Evolutionary conservation across 176 grass and related monocot genomes (phyloP).

Genomic region (Leersia perrieri): DNA sequence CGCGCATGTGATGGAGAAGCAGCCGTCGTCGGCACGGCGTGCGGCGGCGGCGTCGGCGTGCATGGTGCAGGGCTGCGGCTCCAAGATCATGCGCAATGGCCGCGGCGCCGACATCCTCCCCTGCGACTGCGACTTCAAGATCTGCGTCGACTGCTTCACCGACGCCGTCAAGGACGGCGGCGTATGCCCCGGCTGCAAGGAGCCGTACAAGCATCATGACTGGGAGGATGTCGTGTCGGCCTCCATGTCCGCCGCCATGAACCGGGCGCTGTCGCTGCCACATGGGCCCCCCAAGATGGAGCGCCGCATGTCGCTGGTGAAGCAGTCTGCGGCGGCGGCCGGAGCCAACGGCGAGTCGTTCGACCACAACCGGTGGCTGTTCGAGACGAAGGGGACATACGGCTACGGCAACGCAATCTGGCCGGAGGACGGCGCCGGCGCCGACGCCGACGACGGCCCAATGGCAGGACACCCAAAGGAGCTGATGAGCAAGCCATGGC

Average conservation of each 20-base stretch:
- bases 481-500: slow-evolving; percentile 82
- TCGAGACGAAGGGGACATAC: slow-evolving; percentile 98
- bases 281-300: slow-evolving; percentile 67
- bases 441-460: slow-evolving; percentile 38
- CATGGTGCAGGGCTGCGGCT: slow-evolving; percentile 68
- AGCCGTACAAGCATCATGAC: slow-evolving; percentile 76
- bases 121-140: slow-evolving; percentile 96
- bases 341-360: too few species aligned
- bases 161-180: slow-evolving; percentile 70
- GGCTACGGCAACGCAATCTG: slow-evolving; percentile 96
- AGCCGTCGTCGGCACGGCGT: not conserved
- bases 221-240: slow-evolving; percentile 60
- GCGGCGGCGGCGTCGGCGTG: slow-evolving; percentile 35
- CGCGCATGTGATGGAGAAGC: slow-evolving; percentile 69
- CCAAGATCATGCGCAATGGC: slow-evolving; percentile 55
- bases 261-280: not conserved
- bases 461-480: slow-evolving; percentile 70
- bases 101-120: slow-evolving; percentile 60
- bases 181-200: slow-evolving; percentile 86
- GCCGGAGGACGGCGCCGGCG: slow-evolving; percentile 60
- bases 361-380: slow-evolving; percentile 94
- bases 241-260: slow-evolving; percentile 20
- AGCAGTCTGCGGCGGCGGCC: slow-evolving; percentile 48
- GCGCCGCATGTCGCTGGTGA: slow-evolving; percentile 57
- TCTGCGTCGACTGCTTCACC: slow-evolving; percentile 87